Percentiles rank a stretch among this genome's conserved stretches.
phyloP scores from a whole-genome alignment of 495 filamentous ascomycete species.

The Penicillium egyptiacum region DNA sequence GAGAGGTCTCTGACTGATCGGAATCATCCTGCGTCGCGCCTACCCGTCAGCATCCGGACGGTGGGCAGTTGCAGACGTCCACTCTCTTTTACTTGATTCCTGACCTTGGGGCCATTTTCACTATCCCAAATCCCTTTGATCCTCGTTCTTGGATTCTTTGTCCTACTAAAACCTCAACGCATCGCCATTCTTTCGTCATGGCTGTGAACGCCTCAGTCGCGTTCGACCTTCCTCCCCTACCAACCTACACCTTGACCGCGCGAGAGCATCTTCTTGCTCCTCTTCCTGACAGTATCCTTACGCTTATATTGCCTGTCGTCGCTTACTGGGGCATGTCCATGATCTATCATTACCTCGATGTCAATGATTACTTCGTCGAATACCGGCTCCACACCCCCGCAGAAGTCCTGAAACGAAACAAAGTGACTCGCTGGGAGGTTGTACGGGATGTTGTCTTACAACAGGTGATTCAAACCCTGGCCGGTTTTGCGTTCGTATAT shows the following conservation, averaged over 20 bases:
- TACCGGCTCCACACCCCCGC: constrained; percentile 92
- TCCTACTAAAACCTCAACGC: not conserved
- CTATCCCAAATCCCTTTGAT: constrained; percentile 2
- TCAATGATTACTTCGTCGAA: constrained; percentile 75
- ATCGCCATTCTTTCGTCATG: constrained; percentile 28
- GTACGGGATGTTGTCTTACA: constrained; percentile 84
- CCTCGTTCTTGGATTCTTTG: not conserved
- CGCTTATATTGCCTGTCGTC: constrained; percentile 71
- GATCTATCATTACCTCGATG: constrained; percentile 82
- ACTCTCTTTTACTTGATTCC: constrained; percentile 10
- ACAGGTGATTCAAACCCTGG: constrained; percentile 78
- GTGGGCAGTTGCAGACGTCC: constrained; percentile 10
- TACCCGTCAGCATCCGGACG: constrained; percentile 19
- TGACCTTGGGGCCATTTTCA: not conserved
- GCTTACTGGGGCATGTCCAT: constrained; percentile 89
- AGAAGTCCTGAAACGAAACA: constrained; percentile 82
- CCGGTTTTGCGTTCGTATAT: constrained; percentile 58
- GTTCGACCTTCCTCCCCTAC: constrained; percentile 70
- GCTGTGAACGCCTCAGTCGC: constrained; percentile 42
- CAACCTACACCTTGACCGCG: constrained; percentile 65
- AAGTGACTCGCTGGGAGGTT: constrained; percentile 77
- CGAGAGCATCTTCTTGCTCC: constrained; percentile 69
- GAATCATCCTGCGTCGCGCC: constrained; percentile 11
- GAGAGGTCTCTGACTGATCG: not conserved
- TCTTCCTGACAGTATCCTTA: constrained; percentile 77